Conservation (phyloP, 2,329 filamentous ascomycete species). For the Trichoderma sp. region DNA sequence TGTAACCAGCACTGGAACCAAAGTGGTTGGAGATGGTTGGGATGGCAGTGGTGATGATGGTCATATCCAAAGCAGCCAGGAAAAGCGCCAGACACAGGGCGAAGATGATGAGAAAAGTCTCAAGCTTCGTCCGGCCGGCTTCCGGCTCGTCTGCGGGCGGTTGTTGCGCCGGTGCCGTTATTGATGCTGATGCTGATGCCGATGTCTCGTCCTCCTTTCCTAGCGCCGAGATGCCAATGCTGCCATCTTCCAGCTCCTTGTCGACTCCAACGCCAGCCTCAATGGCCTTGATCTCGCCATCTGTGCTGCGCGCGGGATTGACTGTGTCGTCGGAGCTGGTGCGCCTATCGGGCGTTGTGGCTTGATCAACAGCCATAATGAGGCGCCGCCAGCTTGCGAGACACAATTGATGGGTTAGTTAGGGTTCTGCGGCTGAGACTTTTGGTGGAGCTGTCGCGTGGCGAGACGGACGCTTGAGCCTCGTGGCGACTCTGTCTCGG, state of each 20-base stretch:
- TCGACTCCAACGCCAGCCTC: neutral
- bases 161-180: conserved; percentile 4
- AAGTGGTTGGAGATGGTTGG: conserved; percentile 64
- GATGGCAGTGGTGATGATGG: conserved; percentile 64
- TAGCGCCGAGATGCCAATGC: conserved; percentile 1
- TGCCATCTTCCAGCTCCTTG: neutral
- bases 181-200: neutral
- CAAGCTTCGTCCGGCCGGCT: conserved; percentile 35
- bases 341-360: conserved; percentile 23
- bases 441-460: conserved; percentile 16
- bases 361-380: conserved; percentile 13
- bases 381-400: neutral
- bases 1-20: conserved; percentile 65
- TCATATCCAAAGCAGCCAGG: conserved; percentile 55
- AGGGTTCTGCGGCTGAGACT: conserved; percentile 5
- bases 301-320: conserved; percentile 27
- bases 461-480: neutral
- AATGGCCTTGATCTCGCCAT: conserved; percentile 11
- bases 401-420: neutral
- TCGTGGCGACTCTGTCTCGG: neutral
- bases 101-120: conserved; percentile 41
- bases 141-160: conserved; percentile 30
- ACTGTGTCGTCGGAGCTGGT: conserved; percentile 31
- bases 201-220: conserved; percentile 20
- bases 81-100: conserved; percentile 47